A percentile compares a stretch with the other conserved stretches of the same genome.
Evolutionary conservation across 2,329 filamentous ascomycete genomes (phyloP).

Genomic region (Beauveria varroae): DNA sequence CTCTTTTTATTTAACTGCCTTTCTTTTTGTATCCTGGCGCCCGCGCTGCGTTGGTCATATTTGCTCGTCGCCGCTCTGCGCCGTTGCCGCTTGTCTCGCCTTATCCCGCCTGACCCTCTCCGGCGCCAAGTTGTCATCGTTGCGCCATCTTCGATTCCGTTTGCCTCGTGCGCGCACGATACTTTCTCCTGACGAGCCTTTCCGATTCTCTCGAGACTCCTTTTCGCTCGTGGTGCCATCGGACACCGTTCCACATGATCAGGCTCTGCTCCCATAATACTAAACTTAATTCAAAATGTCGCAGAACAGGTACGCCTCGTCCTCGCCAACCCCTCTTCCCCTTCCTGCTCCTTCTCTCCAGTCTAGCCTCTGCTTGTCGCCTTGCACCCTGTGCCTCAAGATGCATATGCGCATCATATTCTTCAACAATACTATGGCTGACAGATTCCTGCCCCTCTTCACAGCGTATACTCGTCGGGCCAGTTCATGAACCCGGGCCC

Average conservation of each 20-base stretch:
- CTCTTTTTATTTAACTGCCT: background rate
- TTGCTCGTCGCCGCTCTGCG: background rate
- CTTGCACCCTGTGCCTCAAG: no score
- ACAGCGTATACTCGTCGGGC: constrained; percentile 46
- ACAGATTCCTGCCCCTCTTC: background rate
- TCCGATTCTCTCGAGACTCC: background rate
- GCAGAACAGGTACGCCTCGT: constrained; percentile 12
- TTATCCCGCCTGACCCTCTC: background rate
- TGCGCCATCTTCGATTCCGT: background rate
- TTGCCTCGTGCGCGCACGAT: constrained; percentile 1
- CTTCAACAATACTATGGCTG: background rate
- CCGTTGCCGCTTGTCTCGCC: background rate
- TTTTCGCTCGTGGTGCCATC: background rate
- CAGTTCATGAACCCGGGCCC: constrained; percentile 97
- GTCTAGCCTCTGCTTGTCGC: background rate
- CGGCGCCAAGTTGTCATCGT: background rate
- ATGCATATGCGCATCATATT: no score
- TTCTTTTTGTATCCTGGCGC: background rate
- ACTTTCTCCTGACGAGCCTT: background rate
- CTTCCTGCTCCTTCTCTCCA: background rate
- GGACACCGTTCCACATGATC: background rate
- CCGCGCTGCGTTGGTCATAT: background rate
- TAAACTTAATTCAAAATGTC: constrained; percentile 13
- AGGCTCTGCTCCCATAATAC: constrained; percentile 1
- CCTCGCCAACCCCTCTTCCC: background rate